A percentile compares a stretch with the other conserved stretches of the same genome.
These are phyloP conservation scores for Thalassiosira hispida DNA, from an alignment of 352 stramenopile species.

Conservation along the genomic window DNA sequence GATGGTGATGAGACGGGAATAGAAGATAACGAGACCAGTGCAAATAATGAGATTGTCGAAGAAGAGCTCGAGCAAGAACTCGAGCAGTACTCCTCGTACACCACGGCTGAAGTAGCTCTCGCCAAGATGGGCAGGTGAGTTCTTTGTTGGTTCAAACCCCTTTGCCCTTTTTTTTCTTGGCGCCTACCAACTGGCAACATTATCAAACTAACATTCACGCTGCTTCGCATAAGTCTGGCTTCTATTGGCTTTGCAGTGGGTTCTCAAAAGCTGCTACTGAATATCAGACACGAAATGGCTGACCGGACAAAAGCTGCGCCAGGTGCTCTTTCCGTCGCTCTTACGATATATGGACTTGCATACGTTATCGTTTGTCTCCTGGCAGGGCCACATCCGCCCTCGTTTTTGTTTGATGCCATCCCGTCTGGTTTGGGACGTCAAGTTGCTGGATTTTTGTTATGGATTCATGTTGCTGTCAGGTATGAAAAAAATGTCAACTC, in stretches of 20 bases:
- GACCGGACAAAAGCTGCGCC: constrained; percentile 59
- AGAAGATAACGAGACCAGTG: not conserved
- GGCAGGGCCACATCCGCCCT: constrained; percentile 64
- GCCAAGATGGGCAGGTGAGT: constrained; percentile 33
- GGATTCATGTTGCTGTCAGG: constrained; percentile 71
- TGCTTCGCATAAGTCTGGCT: constrained; percentile 27
- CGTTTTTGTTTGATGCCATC: constrained; percentile 82
- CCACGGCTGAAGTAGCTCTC: constrained; percentile 14
- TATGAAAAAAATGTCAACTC: not conserved
- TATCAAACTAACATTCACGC: no score
- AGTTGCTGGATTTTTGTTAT: constrained; percentile 71
- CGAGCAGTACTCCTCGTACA: not conserved
- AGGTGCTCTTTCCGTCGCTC: constrained; percentile 52
- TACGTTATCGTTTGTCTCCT: constrained; percentile 70
- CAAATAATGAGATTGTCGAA: not conserved
- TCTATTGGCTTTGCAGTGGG: constrained; percentile 67
- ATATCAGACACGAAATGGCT: constrained; percentile 70
- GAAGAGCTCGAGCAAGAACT: constrained; percentile 14
- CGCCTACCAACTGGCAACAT: no score
- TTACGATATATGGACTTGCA: constrained; percentile 57
- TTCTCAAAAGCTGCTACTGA: constrained; percentile 79
- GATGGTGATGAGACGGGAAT: not conserved
- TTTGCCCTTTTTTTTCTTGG: no score
- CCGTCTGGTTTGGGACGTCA: constrained; percentile 34
- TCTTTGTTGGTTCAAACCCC: no score